A percentile compares a stretch with the other conserved stretches of the same genome.
Conservation (phyloP, 73 alveolate genomes). For the Symbiodinium natans region DNA sequence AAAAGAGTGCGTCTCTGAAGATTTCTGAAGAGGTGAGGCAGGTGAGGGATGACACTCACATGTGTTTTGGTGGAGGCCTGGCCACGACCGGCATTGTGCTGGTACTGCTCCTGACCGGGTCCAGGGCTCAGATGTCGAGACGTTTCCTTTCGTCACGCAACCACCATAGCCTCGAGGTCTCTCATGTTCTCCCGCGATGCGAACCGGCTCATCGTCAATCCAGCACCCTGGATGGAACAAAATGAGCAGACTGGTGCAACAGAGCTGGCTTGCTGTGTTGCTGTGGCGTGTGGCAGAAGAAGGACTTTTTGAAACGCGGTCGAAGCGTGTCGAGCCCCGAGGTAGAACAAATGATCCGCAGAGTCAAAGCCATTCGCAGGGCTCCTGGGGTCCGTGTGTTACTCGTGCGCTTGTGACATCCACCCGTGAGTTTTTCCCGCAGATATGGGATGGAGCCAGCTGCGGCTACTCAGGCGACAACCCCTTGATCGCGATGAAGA, state of each 20-base stretch:
- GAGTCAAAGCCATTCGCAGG: slow-evolving; percentile 60
- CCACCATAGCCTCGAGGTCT: not conserved
- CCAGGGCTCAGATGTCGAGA: not conserved
- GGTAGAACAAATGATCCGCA: slow-evolving; percentile 88
- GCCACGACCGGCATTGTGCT: slow-evolving; percentile 87
- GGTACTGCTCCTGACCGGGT: slow-evolving; percentile 83
- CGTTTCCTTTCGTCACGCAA: not conserved
- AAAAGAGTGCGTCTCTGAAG: not conserved
- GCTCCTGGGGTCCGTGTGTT: not conserved
- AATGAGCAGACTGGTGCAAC: not conserved
- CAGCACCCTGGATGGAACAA: slow-evolving; percentile 10
- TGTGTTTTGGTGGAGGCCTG: no score
- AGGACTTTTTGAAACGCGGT: not conserved
- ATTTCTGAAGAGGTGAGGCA: no score
- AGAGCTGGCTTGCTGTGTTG: not conserved
- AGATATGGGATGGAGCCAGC: not conserved
- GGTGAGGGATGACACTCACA: no score
- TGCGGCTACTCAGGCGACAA: slow-evolving; percentile 26
- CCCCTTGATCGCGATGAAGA: slow-evolving; percentile 78
- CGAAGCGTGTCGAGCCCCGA: not conserved
- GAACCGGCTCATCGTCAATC: slow-evolving; percentile 85
- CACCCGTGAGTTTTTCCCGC: not conserved
- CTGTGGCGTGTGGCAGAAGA: not conserved
- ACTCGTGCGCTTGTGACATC: not conserved
- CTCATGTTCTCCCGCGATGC: slow-evolving; percentile 87